Conservation (phyloP, 148 eudicot genomes). For the Camellia granthamiana region DNA sequence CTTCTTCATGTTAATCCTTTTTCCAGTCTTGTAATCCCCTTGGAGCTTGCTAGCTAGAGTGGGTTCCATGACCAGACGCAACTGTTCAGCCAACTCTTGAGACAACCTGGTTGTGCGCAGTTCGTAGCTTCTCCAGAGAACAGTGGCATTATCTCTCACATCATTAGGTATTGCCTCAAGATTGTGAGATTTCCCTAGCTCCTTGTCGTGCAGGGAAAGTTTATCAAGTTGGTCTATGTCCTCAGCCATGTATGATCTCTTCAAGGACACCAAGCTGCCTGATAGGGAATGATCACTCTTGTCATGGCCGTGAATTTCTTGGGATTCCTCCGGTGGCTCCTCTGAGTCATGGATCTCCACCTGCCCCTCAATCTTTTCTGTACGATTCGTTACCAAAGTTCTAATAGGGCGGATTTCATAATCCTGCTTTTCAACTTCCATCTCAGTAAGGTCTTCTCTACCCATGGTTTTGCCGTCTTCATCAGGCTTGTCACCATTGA, state of each 20-base stretch:
- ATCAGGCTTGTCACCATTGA: slow-evolving; percentile 48
- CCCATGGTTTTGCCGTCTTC: slow-evolving; percentile 30
- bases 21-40: slow-evolving; percentile 98
- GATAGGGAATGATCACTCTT: slow-evolving; percentile 28
- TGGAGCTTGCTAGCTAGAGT: slow-evolving; percentile 96
- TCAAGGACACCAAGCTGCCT: slow-evolving; percentile 60
- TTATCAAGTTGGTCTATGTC: slow-evolving; percentile 35
- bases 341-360: slow-evolving; percentile 24
- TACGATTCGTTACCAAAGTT: slow-evolving; percentile 28
- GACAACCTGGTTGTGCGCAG: slow-evolving; percentile 78
- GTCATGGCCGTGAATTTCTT: slow-evolving; percentile 20
- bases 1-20: slow-evolving; percentile 98
- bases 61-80: slow-evolving; percentile 95
- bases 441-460: slow-evolving; percentile 36
- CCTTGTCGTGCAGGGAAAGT: slow-evolving; percentile 34
- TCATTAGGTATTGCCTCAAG: slow-evolving; percentile 45
- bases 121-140: slow-evolving; percentile 80
- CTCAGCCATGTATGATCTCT: slow-evolving; percentile 43
- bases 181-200: slow-evolving; percentile 40
- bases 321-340: slow-evolving; percentile 33
- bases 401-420: slow-evolving; percentile 33
- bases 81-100: slow-evolving; percentile 94
- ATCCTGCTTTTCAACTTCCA: slow-evolving; percentile 39
- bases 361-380: slow-evolving; percentile 36
- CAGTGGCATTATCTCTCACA: slow-evolving; percentile 47